Base-by-base conservation (phyloP, 805 yeast genomes). In the Candida krabiensis region DNA sequence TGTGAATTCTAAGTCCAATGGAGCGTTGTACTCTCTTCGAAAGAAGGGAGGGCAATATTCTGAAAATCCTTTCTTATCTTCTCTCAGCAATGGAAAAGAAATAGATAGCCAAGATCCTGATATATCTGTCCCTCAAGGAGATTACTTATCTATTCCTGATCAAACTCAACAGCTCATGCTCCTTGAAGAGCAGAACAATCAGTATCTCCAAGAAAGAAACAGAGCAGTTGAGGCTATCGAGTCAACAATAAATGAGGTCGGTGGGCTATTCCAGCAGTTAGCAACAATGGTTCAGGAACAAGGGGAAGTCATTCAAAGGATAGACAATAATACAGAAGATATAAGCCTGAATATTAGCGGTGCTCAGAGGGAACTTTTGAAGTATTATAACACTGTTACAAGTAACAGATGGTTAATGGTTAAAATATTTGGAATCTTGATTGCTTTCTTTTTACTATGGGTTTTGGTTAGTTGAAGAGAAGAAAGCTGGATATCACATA, bases 201-300 rank as follows among this genome's bases (percentile, higher is more conserved):
- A 72, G 38, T 93, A 93, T 57, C 67, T 90, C 39, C 91, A 82
- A 53, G 93, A 85, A 50, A 75, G 99, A 54, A 83, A 81, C 52
- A 62, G 81, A 31, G 99, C 99, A 0, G 96, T 93, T 35, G 98
- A 91, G 58, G 87, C 97, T 0, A 93, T 93, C 35, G 99, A 93
- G 60, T 76, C 88, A n/a, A 93, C 99, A 0, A 93, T 93, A 44
- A 91, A 91, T 56, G 98, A 93, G 62, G 96, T 93, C 33, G 99
- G 99, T 29, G 84, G 86, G 34, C 71, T 93, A 43, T 93, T 93
- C 67, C 91, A 86, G 53, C 99, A 93, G 63, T 71, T 93, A 52
- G 96, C 98, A 4, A 84, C 95, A 1, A 91, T 93, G 98, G 97
- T 93, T 6, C 89, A 86, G 45, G 98, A 93, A 61, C 99, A 93